These are phyloP conservation scores for Arthrobotrys pseudoclavata DNA, from an alignment of 2,329 filamentous ascomycete species.

Conservation along the genomic window DNA sequence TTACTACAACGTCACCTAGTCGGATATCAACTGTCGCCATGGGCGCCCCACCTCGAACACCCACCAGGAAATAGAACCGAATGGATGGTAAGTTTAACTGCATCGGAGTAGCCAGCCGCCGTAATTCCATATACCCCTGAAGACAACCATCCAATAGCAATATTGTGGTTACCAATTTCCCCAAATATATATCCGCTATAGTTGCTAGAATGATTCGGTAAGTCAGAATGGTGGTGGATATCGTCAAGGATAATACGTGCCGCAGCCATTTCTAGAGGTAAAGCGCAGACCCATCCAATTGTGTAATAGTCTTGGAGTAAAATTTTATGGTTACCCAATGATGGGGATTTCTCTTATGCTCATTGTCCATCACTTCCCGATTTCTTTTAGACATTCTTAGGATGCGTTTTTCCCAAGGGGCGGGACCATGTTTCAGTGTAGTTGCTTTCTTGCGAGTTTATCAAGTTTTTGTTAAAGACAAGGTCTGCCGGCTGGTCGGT, in stretches of 20 bases:
- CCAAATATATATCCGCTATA: conserved; percentile 5
- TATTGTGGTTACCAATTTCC: neutral
- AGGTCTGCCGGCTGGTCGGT: too few species aligned
- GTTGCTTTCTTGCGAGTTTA: too few species aligned
- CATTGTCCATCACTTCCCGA: too few species aligned
- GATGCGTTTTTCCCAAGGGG: too few species aligned
- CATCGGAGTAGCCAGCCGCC: conserved; percentile 21
- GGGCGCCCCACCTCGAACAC: conserved; percentile 21
- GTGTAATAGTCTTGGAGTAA: too few species aligned
- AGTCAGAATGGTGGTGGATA: neutral
- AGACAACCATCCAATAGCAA: conserved; percentile 22
- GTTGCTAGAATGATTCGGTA: neutral
- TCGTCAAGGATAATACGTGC: conserved; percentile 64
- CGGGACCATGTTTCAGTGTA: too few species aligned
- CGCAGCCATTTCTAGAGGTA: conserved; percentile 64
- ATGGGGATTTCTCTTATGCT: too few species aligned
- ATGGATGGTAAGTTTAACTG: conserved; percentile 12
- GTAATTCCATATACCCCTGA: conserved; percentile 28
- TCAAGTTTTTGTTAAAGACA: too few species aligned
- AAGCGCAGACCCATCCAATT: conserved; percentile 65
- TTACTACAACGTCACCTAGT: conserved; percentile 50
- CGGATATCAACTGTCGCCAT: conserved; percentile 61
- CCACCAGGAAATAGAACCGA: conserved; percentile 26
- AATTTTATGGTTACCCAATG: too few species aligned
- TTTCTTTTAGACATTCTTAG: too few species aligned